Evolutionary conservation across 106 monocot genomes (phyloP).

Genomic region (Gastrodia elata): DNA sequence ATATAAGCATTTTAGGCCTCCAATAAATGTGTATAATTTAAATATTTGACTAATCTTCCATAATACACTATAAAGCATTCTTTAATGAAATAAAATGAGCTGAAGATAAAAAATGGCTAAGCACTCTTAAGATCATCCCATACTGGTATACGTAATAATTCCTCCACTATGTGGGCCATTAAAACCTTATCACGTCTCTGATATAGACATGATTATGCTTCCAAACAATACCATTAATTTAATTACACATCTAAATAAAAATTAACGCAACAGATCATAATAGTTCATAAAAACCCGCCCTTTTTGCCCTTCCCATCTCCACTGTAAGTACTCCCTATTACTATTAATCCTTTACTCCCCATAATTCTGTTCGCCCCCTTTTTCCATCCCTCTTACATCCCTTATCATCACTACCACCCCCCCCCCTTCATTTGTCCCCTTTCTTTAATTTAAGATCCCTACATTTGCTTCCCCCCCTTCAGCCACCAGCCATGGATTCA

Average conservation of each 20-base stretch:
- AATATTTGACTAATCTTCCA: too few relatives aligned
- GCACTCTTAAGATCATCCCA: too few relatives aligned
- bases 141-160: not conserved
- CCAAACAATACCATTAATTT: not conserved
- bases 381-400: not conserved
- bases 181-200: constrained; percentile 2
- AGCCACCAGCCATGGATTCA: too few relatives aligned
- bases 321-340: not conserved
- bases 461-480: not conserved
- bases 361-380: not conserved
- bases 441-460: not conserved
- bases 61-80: too few relatives aligned
- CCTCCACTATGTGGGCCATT: not conserved
- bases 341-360: not conserved
- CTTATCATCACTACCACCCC: constrained; percentile 1
- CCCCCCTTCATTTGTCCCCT: not conserved
- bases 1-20: too few relatives aligned
- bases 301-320: not conserved
- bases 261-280: not conserved
- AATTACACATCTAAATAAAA: not conserved
- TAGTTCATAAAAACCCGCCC: not conserved
- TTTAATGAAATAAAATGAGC: too few relatives aligned
- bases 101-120: too few relatives aligned
- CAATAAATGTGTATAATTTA: too few relatives aligned
- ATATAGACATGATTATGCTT: not conserved